Percentiles rank a stretch among this genome's conserved stretches.
Evolutionary conservation across 2,329 filamentous ascomycete species (phyloP).

Genomic region (Trichothecium roseum): DNA sequence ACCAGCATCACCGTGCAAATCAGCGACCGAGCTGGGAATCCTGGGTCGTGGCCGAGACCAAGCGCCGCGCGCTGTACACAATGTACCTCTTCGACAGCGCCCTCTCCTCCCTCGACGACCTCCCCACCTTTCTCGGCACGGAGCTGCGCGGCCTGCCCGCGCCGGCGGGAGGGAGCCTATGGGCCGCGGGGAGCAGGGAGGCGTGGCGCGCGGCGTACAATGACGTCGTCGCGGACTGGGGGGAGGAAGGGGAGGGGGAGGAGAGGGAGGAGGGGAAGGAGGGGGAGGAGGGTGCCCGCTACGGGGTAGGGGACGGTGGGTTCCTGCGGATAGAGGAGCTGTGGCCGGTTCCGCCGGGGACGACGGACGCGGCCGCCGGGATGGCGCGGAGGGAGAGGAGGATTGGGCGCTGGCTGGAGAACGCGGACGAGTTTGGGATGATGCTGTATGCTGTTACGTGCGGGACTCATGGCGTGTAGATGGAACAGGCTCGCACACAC

Average conservation of each 20-base stretch:
- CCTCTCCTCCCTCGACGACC: conserved; percentile 28
- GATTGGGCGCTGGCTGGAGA: conserved; percentile 38
- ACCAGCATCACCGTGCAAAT: conserved; percentile 22
- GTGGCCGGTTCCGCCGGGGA: conserved; percentile 28
- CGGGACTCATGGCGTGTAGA: conserved; percentile 27
- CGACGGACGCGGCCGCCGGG: conserved; percentile 17
- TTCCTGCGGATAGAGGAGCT: conserved; percentile 37
- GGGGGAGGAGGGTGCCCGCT: no score
- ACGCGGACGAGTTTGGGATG: conserved; percentile 41
- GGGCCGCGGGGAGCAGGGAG: conserved; percentile 24
- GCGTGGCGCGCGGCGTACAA: conserved; percentile 35
- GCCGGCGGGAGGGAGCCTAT: conserved; percentile 29
- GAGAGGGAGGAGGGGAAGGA: no score
- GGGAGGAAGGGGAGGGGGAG: no score
- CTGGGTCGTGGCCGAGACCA: conserved; percentile 43
- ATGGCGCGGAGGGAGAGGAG: conserved; percentile 21
- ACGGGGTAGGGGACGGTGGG: no score
- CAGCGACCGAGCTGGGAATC: conserved; percentile 36
- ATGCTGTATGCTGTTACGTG: conserved; percentile 40
- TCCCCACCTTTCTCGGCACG: conserved; percentile 36
- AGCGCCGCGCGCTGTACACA: conserved; percentile 37
- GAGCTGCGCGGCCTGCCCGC: conserved; percentile 35
- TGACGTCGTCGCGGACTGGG: conserved; percentile 28
- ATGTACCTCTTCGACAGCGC: conserved; percentile 45
- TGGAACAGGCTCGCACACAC: no score